These are phyloP conservation scores for Cystobasidium slooffiae DNA, from an alignment of 1,284 basidiomycete species.

Conservation along the genomic window DNA sequence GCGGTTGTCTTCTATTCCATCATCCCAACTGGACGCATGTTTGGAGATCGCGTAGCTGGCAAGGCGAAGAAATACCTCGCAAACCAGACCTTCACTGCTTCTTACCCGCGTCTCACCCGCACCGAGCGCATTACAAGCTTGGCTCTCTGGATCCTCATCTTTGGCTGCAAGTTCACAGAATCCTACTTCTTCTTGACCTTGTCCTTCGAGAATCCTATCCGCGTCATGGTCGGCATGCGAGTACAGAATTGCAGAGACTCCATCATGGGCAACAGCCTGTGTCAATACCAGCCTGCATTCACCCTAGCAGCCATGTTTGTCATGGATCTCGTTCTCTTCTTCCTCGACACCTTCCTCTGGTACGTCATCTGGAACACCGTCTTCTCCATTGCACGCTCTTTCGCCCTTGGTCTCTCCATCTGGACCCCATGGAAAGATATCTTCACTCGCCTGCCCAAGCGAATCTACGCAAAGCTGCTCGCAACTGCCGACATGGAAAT, in stretches of 20 bases:
- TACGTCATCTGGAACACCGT: slow-evolving; percentile 95
- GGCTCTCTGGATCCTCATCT: slow-evolving; percentile 82
- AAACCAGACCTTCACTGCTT: slow-evolving; percentile 93
- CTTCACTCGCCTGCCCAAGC: slow-evolving; percentile 87
- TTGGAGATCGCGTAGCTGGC: slow-evolving; percentile 89
- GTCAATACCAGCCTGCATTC: slow-evolving; percentile 86
- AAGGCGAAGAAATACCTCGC: slow-evolving; percentile 93
- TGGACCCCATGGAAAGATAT: slow-evolving; percentile 98
- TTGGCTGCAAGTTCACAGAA: slow-evolving; percentile 90
- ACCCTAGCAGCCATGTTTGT: slow-evolving; percentile 93
- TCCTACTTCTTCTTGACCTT: slow-evolving; percentile 94
- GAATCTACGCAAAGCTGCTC: slow-evolving; percentile 90
- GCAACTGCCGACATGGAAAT: slow-evolving; percentile 91
- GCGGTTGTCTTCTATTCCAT: slow-evolving; percentile 81
- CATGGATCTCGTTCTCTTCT: slow-evolving; percentile 93
- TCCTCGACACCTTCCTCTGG: slow-evolving; percentile 97
- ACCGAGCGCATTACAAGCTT: slow-evolving; percentile 73
- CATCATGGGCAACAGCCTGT: slow-evolving; percentile 77
- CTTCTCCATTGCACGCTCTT: slow-evolving; percentile 86
- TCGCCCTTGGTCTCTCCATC: slow-evolving; percentile 85
- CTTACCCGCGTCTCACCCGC: slow-evolving; percentile 72
- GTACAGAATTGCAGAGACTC: slow-evolving; percentile 83
- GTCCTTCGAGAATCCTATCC: slow-evolving; percentile 87
- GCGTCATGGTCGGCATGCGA: slow-evolving; percentile 90
- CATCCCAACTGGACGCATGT: slow-evolving; percentile 90